phyloP scores from a whole-genome alignment of 177 flowering plant species.

The Vitis hybrid region DNA sequence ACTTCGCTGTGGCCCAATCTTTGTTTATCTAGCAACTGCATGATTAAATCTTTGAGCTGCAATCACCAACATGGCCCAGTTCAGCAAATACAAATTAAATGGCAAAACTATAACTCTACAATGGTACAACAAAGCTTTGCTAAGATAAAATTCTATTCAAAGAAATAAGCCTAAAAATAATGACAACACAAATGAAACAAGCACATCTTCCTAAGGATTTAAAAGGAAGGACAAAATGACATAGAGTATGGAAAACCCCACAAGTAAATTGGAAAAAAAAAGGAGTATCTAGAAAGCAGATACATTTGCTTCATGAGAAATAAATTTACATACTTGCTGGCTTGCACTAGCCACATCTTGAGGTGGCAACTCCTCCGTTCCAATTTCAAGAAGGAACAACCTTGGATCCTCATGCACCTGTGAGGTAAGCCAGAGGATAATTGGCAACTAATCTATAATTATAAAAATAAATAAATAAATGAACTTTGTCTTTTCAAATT shows the following conservation, averaged over 20 bases:
- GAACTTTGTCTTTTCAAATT: background rate
- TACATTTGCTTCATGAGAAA: background rate
- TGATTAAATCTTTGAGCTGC: conserved; percentile 73
- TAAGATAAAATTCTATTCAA: background rate
- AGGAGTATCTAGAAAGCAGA: background rate
- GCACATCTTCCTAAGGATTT: background rate
- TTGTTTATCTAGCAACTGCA: conserved; percentile 63
- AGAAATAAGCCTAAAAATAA: background rate
- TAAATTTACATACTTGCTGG: conserved; percentile 51
- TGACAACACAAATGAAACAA: background rate
- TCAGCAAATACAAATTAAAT: conserved; percentile 8
- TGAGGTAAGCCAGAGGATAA: background rate
- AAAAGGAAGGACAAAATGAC: background rate
- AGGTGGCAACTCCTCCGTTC: conserved; percentile 97
- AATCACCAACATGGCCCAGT: conserved; percentile 22
- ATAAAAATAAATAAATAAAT: background rate
- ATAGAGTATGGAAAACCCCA: background rate
- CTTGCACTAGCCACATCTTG: conserved; percentile 87
- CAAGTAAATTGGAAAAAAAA: background rate
- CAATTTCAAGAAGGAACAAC: conserved; percentile 84
- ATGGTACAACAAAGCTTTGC: background rate
- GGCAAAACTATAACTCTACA: background rate
- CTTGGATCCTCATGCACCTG: conserved; percentile 65
- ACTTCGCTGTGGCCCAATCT: conserved; percentile 73
- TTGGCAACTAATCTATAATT: background rate